Evolutionary conservation across 371 early-diverging fungal species (phyloP).

Genomic region (Rhizomucor pusillus): DNA sequence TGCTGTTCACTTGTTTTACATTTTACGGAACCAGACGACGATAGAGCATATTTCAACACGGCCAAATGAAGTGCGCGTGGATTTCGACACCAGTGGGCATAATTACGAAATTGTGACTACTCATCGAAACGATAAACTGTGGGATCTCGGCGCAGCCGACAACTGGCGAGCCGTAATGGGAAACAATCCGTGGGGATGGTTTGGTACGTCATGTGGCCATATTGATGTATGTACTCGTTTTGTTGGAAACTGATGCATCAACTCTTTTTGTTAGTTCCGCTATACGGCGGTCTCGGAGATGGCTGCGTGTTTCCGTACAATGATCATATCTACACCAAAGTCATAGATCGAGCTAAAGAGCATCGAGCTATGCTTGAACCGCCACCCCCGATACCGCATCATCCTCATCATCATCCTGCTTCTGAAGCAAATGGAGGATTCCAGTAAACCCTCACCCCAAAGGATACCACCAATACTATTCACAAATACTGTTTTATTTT

Average conservation of each 20-base stretch:
- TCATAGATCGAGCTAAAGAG: slow-evolving; percentile 39
- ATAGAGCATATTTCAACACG: slow-evolving; percentile 53
- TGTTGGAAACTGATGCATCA: background rate
- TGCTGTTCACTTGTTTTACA: slow-evolving; percentile 47
- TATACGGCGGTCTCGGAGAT: slow-evolving; percentile 41
- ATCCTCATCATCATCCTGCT: too few relatives aligned
- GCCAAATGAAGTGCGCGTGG: slow-evolving; percentile 38
- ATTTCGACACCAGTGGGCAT: slow-evolving; percentile 40
- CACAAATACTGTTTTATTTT: background rate
- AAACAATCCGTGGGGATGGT: slow-evolving; percentile 28
- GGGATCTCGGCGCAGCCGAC: slow-evolving; percentile 34
- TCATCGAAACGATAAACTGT: slow-evolving; percentile 42
- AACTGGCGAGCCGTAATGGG: slow-evolving; percentile 53
- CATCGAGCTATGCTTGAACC: slow-evolving; percentile 25
- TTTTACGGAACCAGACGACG: slow-evolving; percentile 52
- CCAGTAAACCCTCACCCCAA: too few relatives aligned
- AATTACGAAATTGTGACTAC: slow-evolving; percentile 48
- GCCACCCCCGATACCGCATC: background rate
- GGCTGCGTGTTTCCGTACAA: slow-evolving; percentile 53
- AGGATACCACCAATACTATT: too few relatives aligned
- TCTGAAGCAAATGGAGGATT: too few relatives aligned
- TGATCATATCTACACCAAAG: slow-evolving; percentile 34
- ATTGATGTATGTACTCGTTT: too few relatives aligned
- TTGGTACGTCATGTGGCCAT: slow-evolving; percentile 26
- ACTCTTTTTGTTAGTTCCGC: slow-evolving; percentile 23